Evolutionary conservation across 2,329 filamentous ascomycete genomes (phyloP).

Genomic region (Botryotinia narcissicola): DNA sequence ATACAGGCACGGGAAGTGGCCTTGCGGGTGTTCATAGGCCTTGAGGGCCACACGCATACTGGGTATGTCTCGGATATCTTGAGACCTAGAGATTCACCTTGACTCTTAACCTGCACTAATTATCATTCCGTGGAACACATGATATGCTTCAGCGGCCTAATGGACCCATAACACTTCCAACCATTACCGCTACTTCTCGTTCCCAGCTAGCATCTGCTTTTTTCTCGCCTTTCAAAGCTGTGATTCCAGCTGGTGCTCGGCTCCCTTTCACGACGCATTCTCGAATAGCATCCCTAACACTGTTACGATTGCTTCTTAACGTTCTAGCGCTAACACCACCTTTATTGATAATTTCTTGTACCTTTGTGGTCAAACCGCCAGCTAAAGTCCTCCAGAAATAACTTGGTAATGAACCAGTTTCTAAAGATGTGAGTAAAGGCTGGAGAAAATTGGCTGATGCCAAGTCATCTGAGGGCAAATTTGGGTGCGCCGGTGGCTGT

Average conservation of each 20-base stretch:
- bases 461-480: slow-evolving; percentile 45
- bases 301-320: slow-evolving; percentile 70
- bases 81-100: not conserved
- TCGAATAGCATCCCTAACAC: slow-evolving; percentile 72
- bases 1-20: not conserved
- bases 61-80: not conserved
- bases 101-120: not conserved
- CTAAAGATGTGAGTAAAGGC: slow-evolving; percentile 72
- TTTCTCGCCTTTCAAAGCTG: slow-evolving; percentile 53
- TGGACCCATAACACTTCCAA: slow-evolving; percentile 66
- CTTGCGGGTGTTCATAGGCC: not conserved
- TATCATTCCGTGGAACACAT: not conserved
- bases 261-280: slow-evolving; percentile 81
- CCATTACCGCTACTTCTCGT: slow-evolving; percentile 91
- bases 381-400: slow-evolving; percentile 95
- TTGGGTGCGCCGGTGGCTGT: slow-evolving; percentile 66
- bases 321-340: slow-evolving; percentile 84
- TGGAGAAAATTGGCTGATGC: slow-evolving; percentile 58
- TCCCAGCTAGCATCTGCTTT: slow-evolving; percentile 66
- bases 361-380: slow-evolving; percentile 68
- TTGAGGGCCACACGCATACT: not conserved
- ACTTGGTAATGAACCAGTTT: slow-evolving; percentile 81
- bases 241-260: slow-evolving; percentile 60
- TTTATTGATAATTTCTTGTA: slow-evolving; percentile 79
- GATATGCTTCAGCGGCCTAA: slow-evolving; percentile 35